Evolutionary conservation across 257 asterid genomes (phyloP), one percentile per base, ranked within the genome.

Genomic region (Knoxia roxburghii): DNA sequence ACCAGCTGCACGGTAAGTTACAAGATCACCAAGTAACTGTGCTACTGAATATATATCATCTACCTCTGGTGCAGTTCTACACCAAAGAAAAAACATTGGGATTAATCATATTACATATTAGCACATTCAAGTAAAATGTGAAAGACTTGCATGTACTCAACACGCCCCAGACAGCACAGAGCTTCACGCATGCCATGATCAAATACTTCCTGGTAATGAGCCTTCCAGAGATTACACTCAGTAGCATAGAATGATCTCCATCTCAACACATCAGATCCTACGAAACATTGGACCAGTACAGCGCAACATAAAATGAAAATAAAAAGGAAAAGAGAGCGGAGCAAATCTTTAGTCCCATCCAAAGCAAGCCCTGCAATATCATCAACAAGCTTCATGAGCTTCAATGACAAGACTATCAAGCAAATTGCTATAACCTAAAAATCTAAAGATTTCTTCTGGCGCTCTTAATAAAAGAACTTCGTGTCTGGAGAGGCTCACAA

Each of bases 151-250:
- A 67, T 67, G 74, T 76, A 76, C 68, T 76, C 68, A 55, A 61
- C 70, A 61, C 70, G 80, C 57, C 80, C 80, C 63, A 76, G 66
- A 76, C 80, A 76, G 60, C 77, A 76, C 53, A 76, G 72, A 54
- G 80, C 77, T 60, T 72, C 74, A 49, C 80, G 77, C 56, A 76
- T 76, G 65, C 80, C 77, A 68, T 76, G 71, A 55, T 76, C 80
- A 48, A 76, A 76, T 56, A 76, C 59, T 69, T 76, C 80, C 73
- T 72, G 60, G 55, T 76, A 76, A 57, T 76, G 80, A 43, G 80
- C 80, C 80, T 69, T 72, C 80, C 77, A 76, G 18, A 74, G 57
- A 45, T 67, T 67, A n/a, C 73, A 68, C 58, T 76, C 80, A 15
- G 74, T 68, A 62, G 77, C 69, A 72, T 71, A 76, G 70, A 71